Percentiles rank a stretch among this genome's conserved stretches.
phyloP scores from a whole-genome alignment of 441 rosid genomes.

The Manihot esculenta region DNA sequence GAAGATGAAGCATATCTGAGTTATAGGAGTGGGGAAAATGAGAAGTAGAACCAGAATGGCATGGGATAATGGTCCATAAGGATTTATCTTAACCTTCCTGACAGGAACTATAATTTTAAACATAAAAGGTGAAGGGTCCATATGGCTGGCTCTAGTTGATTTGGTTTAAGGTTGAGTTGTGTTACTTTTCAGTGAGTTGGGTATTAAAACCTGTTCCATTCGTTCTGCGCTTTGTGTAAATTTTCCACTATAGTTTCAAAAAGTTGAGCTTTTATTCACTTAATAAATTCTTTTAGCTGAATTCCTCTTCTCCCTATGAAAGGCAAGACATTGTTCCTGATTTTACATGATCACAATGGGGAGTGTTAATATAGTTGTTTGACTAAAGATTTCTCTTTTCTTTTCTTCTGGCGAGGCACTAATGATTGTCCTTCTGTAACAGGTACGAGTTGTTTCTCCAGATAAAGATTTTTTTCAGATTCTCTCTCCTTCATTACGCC shows the following conservation, averaged over 20 bases:
- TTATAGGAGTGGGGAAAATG: background rate
- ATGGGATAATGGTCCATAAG: background rate
- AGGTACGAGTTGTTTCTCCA: slow-evolving; percentile 98
- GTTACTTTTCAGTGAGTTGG: background rate
- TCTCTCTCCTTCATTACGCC: slow-evolving; percentile 91
- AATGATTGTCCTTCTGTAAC: slow-evolving; percentile 25
- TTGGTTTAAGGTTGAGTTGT: background rate
- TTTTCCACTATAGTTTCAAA: background rate
- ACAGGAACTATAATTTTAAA: background rate
- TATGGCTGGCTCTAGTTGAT: background rate
- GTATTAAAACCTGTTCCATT: background rate
- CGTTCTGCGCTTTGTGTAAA: background rate
- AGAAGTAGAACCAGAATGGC: background rate
- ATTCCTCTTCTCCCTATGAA: background rate
- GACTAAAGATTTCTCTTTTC: background rate
- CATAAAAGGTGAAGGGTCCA: background rate
- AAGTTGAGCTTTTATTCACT: background rate
- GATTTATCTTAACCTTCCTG: background rate
- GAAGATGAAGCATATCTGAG: background rate
- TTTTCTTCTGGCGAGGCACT: slow-evolving; percentile 12
- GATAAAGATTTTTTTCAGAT: slow-evolving; percentile 99
- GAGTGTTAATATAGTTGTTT: background rate
- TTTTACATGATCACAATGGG: background rate
- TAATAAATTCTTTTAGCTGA: background rate
- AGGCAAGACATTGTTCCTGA: background rate